These are phyloP conservation scores for Nakazawaea wickerhamii DNA, from an alignment of 805 yeast species.

Conservation along the genomic window DNA sequence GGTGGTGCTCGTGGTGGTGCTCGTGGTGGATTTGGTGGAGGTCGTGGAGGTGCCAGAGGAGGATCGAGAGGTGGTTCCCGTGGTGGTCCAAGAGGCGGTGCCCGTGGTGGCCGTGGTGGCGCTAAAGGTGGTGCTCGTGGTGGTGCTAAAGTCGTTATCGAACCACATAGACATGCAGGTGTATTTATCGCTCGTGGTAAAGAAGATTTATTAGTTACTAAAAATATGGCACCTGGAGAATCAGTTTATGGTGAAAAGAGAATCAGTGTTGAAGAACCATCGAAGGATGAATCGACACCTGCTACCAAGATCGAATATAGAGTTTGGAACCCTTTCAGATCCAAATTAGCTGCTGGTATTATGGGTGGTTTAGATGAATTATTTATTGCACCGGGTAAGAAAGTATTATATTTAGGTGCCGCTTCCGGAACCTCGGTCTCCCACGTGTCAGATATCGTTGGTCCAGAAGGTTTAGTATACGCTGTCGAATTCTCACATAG, in stretches of 20 bases:
- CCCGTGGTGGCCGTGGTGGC: conserved; percentile 55
- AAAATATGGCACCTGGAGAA: conserved; percentile 97
- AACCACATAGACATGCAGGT: conserved; percentile 99
- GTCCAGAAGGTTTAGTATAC: conserved; percentile 98
- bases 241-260: conserved; percentile 98
- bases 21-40: conserved; percentile 38
- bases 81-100: conserved; percentile 43
- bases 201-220: conserved; percentile 96
- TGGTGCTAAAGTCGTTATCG: conserved; percentile 95
- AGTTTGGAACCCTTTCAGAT: conserved; percentile 99
- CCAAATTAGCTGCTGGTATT: conserved; percentile 99
- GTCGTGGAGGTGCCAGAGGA: conserved; percentile 34
- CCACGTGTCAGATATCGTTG: conserved; percentile 97
- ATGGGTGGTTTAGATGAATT: conserved; percentile 99
- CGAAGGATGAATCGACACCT: conserved; percentile 80
- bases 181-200: conserved; percentile 99
- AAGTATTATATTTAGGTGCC: conserved; percentile 96
- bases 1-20: conserved; percentile 55
- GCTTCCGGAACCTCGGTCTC: conserved; percentile 99
- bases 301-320: conserved; percentile 96
- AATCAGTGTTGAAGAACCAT: conserved; percentile 88
- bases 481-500: conserved; percentile 99
- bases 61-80: no score
- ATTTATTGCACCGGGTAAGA: conserved; percentile 96
- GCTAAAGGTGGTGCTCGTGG: conserved; percentile 82